phyloP scores from a whole-genome alignment of 2,329 filamentous ascomycete genomes.

The Didymella segeticola region DNA sequence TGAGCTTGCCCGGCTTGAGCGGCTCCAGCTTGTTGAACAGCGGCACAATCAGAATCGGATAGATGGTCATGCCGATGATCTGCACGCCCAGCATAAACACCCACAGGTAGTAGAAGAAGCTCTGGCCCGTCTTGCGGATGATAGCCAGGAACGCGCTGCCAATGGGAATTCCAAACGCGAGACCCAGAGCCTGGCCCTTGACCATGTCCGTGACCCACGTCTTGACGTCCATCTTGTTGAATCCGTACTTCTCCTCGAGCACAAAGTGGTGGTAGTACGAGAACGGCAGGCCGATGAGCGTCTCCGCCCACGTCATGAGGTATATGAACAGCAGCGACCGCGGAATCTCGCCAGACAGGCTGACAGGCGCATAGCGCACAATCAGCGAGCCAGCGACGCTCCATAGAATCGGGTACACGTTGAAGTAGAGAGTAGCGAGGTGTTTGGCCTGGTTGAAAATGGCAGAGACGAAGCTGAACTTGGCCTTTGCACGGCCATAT shows the following conservation, averaged over 20 bases:
- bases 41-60: constrained; percentile 91
- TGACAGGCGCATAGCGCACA: constrained; percentile 73
- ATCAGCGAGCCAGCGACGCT: constrained; percentile 77
- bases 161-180: constrained; percentile 83
- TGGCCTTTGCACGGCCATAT: constrained; percentile 94
- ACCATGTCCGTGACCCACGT: constrained; percentile 89
- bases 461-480: constrained; percentile 81
- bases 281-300: constrained; percentile 77
- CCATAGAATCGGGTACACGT: constrained; percentile 93
- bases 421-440: constrained; percentile 85
- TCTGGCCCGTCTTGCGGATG: constrained; percentile 88
- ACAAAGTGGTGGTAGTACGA: constrained; percentile 95
- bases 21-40: constrained; percentile 98
- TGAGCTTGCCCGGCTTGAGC: constrained; percentile 83
- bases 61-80: constrained; percentile 94
- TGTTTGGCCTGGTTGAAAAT: constrained; percentile 90
- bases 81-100: constrained; percentile 88
- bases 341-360: constrained; percentile 89
- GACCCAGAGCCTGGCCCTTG: constrained; percentile 84
- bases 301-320: constrained; percentile 81
- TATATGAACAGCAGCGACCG: constrained; percentile 94
- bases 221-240: constrained; percentile 95
- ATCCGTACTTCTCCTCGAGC: constrained; percentile 94
- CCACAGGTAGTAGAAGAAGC: constrained; percentile 99
- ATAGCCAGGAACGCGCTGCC: constrained; percentile 93